Base-by-base conservation (phyloP, 1,284 basidiomycete species). In the Cystobasidium slooffiae region DNA sequence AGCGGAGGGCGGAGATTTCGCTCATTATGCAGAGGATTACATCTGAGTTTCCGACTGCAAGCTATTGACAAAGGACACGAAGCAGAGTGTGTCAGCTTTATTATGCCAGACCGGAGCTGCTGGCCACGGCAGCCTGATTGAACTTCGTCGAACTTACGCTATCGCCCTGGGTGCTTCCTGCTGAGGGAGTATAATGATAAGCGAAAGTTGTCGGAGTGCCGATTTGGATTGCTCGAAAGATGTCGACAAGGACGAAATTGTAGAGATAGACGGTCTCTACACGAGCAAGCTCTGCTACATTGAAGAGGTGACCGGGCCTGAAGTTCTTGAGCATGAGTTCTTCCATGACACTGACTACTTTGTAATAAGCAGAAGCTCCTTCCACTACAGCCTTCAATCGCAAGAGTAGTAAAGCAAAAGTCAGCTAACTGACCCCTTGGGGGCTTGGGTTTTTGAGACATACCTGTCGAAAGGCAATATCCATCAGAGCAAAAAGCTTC, bases 131-230 rank as follows among this genome's bases (percentile, higher is more conserved):
- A 18, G 31, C 10, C 59, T 39, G 59, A 62, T 18, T 31, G 37
- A 9, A 3, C 1, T 14, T 58, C 24, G 31, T 22, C 14, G 37
- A 47, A 39, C 49, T 37, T 44, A 55, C 49, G 9, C 47, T 37
- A 18, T 8, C 47, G 39, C 39, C 52, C 6, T 24, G 52, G 20
- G 20, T 41, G 46, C 31, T 14, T 7, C 24, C 24, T 14, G 41
- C 20, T 20, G 10, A 14, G 14, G 67, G 70, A 31, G 59, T 39
- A n/a, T 47, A 72, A 56, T 53, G 37, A 18, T 65, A 63, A 12
- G 61, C 51, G 24, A 72, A 72, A 31, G 59, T 64, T 6, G 70
- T 72, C 6, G 70, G 70, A n/a, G 43, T 24, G 14, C 61, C 59
- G 9, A 64, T 47, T n/a, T 53, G 59, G n/a, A 72, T 37, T 20